phyloP scores from a whole-genome alignment of 129 eudicot genomes.

The Flaveria sonorensis region DNA sequence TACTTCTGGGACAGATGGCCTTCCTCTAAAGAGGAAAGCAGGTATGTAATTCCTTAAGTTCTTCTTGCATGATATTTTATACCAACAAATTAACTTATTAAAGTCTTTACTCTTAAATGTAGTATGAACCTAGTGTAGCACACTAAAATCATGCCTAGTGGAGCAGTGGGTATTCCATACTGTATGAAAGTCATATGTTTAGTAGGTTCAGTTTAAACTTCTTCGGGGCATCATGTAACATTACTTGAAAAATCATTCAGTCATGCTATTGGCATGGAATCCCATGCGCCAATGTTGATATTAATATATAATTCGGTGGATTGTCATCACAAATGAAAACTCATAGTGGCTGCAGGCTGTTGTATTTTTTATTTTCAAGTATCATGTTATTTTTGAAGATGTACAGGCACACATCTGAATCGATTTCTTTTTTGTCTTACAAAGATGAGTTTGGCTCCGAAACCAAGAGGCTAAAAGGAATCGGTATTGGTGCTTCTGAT shows the following conservation, averaged over 20 bases:
- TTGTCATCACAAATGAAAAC: constrained; percentile 15
- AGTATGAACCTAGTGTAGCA: not conserved
- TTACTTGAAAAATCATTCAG: not conserved
- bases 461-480: constrained; percentile 79
- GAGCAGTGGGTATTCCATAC: not conserved
- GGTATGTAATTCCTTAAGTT: constrained; percentile 43
- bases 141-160: not conserved
- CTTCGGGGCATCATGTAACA: not conserved
- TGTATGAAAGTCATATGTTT: constrained; percentile 15
- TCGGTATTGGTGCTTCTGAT: constrained; percentile 88
- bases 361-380: not conserved
- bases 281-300: not conserved
- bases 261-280: not conserved
- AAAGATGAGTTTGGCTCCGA: constrained; percentile 63
- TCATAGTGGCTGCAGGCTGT: not conserved
- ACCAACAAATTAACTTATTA: not conserved
- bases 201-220: constrained; percentile 18
- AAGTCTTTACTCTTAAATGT: not conserved
- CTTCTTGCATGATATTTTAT: not conserved
- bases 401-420: constrained; percentile 1
- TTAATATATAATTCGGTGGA: not conserved
- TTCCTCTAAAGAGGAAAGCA: constrained; percentile 68
- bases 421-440: constrained; percentile 19
- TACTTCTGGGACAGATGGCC: constrained; percentile 41
- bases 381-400: constrained; percentile 9